Base-by-base conservation (phyloP, 2,329 filamentous ascomycete genomes). In the Paecilomyces sp. region DNA sequence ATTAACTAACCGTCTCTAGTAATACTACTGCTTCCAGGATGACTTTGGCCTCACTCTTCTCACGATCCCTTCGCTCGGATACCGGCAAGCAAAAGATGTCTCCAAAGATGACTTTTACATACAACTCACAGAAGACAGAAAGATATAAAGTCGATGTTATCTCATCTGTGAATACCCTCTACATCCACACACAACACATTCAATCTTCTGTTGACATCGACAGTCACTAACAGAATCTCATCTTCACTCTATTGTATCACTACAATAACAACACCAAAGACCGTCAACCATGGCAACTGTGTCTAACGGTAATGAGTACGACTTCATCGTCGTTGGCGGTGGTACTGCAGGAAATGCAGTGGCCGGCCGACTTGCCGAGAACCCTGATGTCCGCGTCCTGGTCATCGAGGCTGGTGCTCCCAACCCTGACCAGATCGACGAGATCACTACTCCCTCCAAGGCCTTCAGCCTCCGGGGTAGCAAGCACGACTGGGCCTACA, bases 401-500 rank as follows among this genome's bases (percentile, higher is more conserved):
- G 68, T 74, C n/a, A 60, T 74, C 41, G 72, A 76, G 58, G 72
- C 73, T 5, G 73, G 73, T 28, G 62, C 68, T 53, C 74, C 75
- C 60, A 81, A 83, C 64, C 76, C 83, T 0, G 69, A 76, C 28
- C 72, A 82, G 18, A 67, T 83, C 30, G 75, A 80, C 3, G 76
- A 79, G 11, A 86, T 87, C 69, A 81, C 76, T 4, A 86, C 84
- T 0, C 84, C 85, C 1, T 79, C 81, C 1, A 71, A 74, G 8
- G 85, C 84, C 25, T 82, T 87, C 65, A 76, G 80, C 3, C 77
- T 86, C 0, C 80, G 83, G 18, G 78, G 77, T n/a, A 83, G 80
- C 68, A 71, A 84, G 66, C 80, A 85, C 64, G 84, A 87, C 69
- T 86, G 83, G 83, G 76, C 76, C 0, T 87, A 85, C 72, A 86